Conservation (phyloP, 1,139 yeast species). For the Pichia inconspicua region DNA sequence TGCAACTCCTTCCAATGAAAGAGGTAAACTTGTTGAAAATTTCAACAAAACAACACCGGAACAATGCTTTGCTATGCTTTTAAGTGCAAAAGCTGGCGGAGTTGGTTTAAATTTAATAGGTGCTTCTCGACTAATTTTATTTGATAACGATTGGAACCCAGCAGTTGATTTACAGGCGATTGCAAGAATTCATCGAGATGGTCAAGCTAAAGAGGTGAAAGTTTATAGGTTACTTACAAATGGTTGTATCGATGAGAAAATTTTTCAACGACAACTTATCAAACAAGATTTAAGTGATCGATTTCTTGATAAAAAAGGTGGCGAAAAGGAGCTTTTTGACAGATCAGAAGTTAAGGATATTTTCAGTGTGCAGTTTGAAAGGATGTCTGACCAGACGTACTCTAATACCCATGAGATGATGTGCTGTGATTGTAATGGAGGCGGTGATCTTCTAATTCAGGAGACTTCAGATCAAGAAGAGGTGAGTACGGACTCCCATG, state of each 20-base stretch:
- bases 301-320: constrained; percentile 50
- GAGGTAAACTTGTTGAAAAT: constrained; percentile 58
- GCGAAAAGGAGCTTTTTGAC: constrained; percentile 47
- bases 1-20: constrained; percentile 55
- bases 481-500: constrained; percentile 1
- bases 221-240: constrained; percentile 79
- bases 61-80: constrained; percentile 54
- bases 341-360: constrained; percentile 64
- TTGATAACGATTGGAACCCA: constrained; percentile 54
- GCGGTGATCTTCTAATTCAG: constrained; percentile 27
- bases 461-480: not conserved
- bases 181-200: constrained; percentile 94
- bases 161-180: constrained; percentile 88
- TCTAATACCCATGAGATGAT: constrained; percentile 82
- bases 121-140: constrained; percentile 74
- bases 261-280: constrained; percentile 86
- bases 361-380: constrained; percentile 41
- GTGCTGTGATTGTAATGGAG: constrained; percentile 61
- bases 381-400: constrained; percentile 1
- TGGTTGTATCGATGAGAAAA: constrained; percentile 92
- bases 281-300: constrained; percentile 74
- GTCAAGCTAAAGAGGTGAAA: constrained; percentile 71
- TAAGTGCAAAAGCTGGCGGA: constrained; percentile 93
- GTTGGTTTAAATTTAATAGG: constrained; percentile 86
- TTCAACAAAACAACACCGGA: constrained; percentile 50